These are phyloP conservation scores for Sporothrix pseudoabietina DNA, from an alignment of 2,329 filamentous ascomycete genomes.

Conservation along the genomic window DNA sequence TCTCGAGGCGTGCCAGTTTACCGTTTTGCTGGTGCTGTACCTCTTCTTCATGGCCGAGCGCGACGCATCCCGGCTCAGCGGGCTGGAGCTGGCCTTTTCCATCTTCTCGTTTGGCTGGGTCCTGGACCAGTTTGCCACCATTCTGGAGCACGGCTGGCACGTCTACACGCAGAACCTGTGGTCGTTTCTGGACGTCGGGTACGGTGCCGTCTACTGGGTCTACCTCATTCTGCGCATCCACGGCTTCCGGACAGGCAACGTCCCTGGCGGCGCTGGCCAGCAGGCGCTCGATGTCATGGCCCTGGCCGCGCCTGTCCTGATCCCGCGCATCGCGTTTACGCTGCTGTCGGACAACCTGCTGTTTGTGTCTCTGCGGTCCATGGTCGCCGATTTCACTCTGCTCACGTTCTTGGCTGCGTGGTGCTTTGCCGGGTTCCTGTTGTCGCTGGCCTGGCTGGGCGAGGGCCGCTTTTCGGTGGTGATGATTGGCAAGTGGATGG, in stretches of 20 bases:
- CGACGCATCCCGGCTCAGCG: slow-evolving; percentile 58
- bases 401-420: slow-evolving; percentile 74
- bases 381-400: slow-evolving; percentile 84
- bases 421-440: slow-evolving; percentile 81
- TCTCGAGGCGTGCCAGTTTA: slow-evolving; percentile 74
- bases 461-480: slow-evolving; percentile 63
- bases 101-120: slow-evolving; percentile 79
- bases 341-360: slow-evolving; percentile 81
- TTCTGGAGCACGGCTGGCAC: slow-evolving; percentile 72
- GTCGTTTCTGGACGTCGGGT: slow-evolving; percentile 83
- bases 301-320: slow-evolving; percentile 73
- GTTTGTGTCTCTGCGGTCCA: slow-evolving; percentile 76
- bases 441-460: slow-evolving; percentile 78
- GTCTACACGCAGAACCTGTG: slow-evolving; percentile 87
- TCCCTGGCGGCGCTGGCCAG: slow-evolving; percentile 53
- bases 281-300: slow-evolving; percentile 79
- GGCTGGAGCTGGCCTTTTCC: slow-evolving; percentile 66
- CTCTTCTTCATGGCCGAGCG: slow-evolving; percentile 71
- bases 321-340: slow-evolving; percentile 80
- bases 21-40: slow-evolving; percentile 69
- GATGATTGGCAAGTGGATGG: slow-evolving; percentile 86
- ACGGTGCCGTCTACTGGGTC: slow-evolving; percentile 68
- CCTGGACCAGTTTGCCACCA: slow-evolving; percentile 74
- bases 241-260: slow-evolving; percentile 54
- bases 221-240: slow-evolving; percentile 71